These are phyloP conservation scores for Toxoplasma gondii DNA, from an alignment of 169 alveolate species.

Conservation along the genomic window DNA sequence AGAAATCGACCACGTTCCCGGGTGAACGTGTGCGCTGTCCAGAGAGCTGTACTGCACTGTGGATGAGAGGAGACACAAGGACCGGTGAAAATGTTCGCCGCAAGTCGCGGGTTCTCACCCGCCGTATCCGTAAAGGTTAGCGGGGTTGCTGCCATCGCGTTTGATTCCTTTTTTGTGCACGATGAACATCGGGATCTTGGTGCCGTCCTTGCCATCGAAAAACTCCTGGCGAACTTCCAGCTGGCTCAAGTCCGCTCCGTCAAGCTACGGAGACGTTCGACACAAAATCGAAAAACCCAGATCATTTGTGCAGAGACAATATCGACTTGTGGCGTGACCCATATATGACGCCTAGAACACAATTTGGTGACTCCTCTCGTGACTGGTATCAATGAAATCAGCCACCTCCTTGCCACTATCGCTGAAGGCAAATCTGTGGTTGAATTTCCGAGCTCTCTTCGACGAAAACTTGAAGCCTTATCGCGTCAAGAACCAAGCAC, in stretches of 20 bases:
- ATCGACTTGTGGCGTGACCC: neutral
- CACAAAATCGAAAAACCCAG: neutral
- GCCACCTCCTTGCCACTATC: too few relatives aligned
- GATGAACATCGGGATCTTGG: constrained; percentile 60
- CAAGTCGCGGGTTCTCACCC: neutral
- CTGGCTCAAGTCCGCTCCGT: constrained; percentile 24
- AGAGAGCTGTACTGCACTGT: too few relatives aligned
- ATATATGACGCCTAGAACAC: too few relatives aligned
- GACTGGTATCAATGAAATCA: too few relatives aligned
- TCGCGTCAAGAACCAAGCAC: too few relatives aligned
- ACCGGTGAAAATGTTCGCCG: neutral
- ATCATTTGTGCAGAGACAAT: neutral
- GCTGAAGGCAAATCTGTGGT: too few relatives aligned
- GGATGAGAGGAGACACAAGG: neutral
- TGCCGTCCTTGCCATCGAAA: constrained; percentile 51
- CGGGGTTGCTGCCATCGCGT: constrained; percentile 46
- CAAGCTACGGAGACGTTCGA: constrained; percentile 1
- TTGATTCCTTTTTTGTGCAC: constrained; percentile 27
- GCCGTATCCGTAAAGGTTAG: constrained; percentile 63
- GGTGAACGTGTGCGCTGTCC: too few relatives aligned
- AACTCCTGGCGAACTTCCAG: constrained; percentile 55
- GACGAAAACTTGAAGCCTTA: too few relatives aligned
- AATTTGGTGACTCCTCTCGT: too few relatives aligned
- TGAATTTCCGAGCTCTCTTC: too few relatives aligned
- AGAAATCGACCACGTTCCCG: too few relatives aligned